A percentile compares a stretch with the other conserved stretches of the same genome.
These are phyloP conservation scores for Phytophthora ohioensis DNA, from an alignment of 352 stramenopile species.

Conservation along the genomic window DNA sequence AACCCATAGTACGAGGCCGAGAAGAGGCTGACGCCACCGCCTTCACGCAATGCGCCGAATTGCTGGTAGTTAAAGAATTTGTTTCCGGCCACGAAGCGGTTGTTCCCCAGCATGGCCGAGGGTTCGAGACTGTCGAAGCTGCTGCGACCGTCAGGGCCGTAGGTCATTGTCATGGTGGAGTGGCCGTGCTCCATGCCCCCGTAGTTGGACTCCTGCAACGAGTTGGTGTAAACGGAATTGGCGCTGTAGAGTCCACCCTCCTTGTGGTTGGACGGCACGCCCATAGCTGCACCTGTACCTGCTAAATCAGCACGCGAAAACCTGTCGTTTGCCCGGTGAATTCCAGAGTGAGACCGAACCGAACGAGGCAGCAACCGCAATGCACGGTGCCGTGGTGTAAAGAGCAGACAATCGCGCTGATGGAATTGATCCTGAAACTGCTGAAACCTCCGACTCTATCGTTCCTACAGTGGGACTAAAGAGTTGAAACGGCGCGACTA, in stretches of 20 bases:
- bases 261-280: conserved; percentile 40
- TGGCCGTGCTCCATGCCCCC: conserved; percentile 40
- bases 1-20: conserved; percentile 65
- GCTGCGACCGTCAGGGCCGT: conserved; percentile 32
- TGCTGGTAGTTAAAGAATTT: conserved; percentile 84
- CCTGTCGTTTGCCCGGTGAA: conserved; percentile 26
- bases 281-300: conserved; percentile 22
- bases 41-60: conserved; percentile 70
- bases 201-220: conserved; percentile 31
- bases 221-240: conserved; percentile 45
- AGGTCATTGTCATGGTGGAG: conserved; percentile 39
- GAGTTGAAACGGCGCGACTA: conserved; percentile 15
- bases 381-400: conserved; percentile 14
- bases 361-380: conserved; percentile 16
- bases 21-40: conserved; percentile 70
- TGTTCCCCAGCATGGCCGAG: conserved; percentile 39
- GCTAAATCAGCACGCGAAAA: conserved; percentile 14
- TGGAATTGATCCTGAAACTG: conserved; percentile 38
- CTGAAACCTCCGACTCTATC: conserved; percentile 35
- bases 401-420: conserved; percentile 21
- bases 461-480: conserved; percentile 20
- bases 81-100: conserved; percentile 67
- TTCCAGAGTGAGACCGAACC: conserved; percentile 41
- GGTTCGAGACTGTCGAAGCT: conserved; percentile 45
- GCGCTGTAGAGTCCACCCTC: conserved; percentile 37